phyloP scores from a whole-genome alignment of 345 rosid species.

The Sisymbrium irio region DNA sequence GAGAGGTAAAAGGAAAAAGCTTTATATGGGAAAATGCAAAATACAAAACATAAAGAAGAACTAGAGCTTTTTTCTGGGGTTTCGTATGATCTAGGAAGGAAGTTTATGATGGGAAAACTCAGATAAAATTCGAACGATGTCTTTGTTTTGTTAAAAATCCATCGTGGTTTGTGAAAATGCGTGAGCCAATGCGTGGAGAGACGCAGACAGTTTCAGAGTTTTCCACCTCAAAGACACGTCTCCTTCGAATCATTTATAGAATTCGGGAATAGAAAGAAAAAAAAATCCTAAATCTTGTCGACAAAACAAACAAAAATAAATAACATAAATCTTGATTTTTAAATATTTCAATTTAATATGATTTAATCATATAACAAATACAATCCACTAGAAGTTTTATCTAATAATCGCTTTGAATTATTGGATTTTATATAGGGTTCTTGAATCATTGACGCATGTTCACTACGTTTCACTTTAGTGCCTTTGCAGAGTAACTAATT shows the following conservation, averaged over 20 bases:
- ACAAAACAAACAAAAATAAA: neutral
- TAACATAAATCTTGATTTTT: neutral
- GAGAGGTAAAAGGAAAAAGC: neutral
- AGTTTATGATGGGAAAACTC: neutral
- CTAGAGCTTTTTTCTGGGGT: neutral
- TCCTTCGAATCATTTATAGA: constrained; percentile 12
- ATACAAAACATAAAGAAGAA: neutral
- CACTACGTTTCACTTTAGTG: neutral
- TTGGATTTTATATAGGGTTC: neutral
- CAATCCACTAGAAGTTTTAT: neutral
- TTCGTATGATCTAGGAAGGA: neutral
- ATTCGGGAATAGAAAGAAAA: neutral
- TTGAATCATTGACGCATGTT: constrained; percentile 15
- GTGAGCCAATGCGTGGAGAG: constrained; percentile 29
- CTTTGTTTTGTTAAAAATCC: constrained; percentile 5
- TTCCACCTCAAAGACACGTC: constrained; percentile 25
- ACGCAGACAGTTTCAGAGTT: constrained; percentile 28
- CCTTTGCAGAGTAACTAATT: neutral
- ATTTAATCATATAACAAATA: neutral
- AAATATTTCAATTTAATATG: neutral
- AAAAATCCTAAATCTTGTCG: neutral
- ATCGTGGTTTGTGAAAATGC: neutral
- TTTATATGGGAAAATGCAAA: neutral
- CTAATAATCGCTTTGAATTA: neutral
- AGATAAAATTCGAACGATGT: neutral